Percentiles rank a stretch among this genome's conserved stretches.
phyloP scores from a whole-genome alignment of 306 rosid species.

The Medicago arabica region DNA sequence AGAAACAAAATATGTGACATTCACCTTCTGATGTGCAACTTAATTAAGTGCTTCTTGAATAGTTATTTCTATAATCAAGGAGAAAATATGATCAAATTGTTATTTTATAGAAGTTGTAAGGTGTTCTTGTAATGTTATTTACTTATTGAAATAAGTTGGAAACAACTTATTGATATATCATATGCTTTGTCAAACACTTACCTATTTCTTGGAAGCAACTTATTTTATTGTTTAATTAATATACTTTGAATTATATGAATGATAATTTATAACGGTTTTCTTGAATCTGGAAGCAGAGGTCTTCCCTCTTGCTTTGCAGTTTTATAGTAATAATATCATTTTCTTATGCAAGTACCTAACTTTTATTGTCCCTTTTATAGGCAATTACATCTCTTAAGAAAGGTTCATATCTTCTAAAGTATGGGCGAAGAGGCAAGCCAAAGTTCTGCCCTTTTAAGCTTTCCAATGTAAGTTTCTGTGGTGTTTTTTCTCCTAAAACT shows the following conservation, averaged over 20 bases:
- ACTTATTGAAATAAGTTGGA: constrained; percentile 1
- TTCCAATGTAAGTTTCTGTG: constrained; percentile 73
- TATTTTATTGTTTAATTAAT: constrained; percentile 9
- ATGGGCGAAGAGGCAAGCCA: constrained; percentile 96
- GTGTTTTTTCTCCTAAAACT: constrained; percentile 27
- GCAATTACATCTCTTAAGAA: constrained; percentile 89
- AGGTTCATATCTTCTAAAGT: constrained; percentile 88
- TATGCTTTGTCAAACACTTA: neutral
- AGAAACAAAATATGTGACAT: no score
- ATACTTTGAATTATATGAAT: neutral
- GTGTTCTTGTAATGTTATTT: neutral
- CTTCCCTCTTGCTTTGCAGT: constrained; percentile 26
- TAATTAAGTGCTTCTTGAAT: neutral
- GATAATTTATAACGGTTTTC: neutral
- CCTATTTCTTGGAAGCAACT: no score
- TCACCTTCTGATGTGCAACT: no score
- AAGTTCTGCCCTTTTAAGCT: constrained; percentile 95
- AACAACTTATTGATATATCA: neutral
- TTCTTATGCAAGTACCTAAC: constrained; percentile 22
- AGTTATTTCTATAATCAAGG: neutral
- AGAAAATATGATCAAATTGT: neutral
- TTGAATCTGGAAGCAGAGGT: neutral
- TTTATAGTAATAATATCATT: constrained; percentile 36
- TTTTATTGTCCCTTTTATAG: constrained; percentile 49
- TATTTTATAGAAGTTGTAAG: neutral